Percentiles rank a stretch among this genome's conserved stretches.
phyloP scores from a whole-genome alignment of 495 filamentous ascomycete genomes.

The Schizothecium vesticola region DNA sequence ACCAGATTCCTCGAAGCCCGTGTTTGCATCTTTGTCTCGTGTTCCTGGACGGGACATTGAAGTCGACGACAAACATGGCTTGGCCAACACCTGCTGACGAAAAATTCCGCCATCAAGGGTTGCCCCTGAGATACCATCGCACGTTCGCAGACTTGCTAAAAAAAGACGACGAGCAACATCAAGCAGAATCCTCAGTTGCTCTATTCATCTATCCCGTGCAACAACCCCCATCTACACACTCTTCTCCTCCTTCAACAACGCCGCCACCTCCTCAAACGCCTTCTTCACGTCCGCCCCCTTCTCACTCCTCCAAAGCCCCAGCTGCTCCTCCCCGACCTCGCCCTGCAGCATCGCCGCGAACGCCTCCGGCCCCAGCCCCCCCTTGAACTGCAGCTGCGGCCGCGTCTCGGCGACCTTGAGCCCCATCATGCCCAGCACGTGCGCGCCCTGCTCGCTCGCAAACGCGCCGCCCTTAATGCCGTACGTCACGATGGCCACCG shows the following conservation, averaged over 20 bases:
- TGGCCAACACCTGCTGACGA: neutral
- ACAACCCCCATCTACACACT: neutral
- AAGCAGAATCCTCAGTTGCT: neutral
- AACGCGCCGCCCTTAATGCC: slow-evolving; percentile 47
- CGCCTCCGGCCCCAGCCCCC: slow-evolving; percentile 21
- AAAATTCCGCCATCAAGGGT: neutral
- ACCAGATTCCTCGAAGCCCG: neutral
- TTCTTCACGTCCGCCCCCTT: slow-evolving; percentile 20
- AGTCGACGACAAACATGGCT: neutral
- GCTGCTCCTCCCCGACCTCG: slow-evolving; percentile 21
- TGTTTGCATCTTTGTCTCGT: neutral
- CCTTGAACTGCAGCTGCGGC: slow-evolving; percentile 27
- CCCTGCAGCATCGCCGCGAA: slow-evolving; percentile 25
- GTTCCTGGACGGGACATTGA: neutral
- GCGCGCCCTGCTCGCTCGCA: slow-evolving; percentile 34
- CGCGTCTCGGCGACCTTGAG: slow-evolving; percentile 29
- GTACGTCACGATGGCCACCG: slow-evolving; percentile 52
- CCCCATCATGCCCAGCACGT: slow-evolving; percentile 25
- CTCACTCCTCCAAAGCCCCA: slow-evolving; percentile 26
- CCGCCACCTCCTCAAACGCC: slow-evolving; percentile 30
- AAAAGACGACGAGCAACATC: neutral
- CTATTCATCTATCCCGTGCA: neutral
- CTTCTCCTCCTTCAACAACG: slow-evolving; percentile 19
- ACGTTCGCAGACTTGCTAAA: neutral
- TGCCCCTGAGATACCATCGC: neutral